Evolutionary conservation across 768 basidiomycete genomes (phyloP).

Genomic region (Tulasnella sp.): DNA sequence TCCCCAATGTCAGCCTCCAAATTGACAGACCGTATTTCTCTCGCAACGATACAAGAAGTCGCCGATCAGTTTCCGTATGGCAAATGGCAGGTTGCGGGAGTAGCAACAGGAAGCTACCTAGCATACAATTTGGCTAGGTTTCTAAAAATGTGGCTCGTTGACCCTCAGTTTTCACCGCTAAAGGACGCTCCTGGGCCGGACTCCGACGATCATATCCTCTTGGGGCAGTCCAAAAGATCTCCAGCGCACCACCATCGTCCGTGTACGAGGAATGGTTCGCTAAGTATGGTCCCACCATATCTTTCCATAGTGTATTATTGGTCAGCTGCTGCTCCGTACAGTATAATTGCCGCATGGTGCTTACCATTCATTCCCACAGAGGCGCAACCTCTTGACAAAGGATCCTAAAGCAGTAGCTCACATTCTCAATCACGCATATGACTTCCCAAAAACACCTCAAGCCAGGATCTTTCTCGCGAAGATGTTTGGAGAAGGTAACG

Average conservation of each 20-base stretch:
- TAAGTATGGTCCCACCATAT: slow-evolving; percentile 49
- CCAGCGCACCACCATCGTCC: slow-evolving; percentile 40
- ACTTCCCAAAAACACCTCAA: slow-evolving; percentile 19
- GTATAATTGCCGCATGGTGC: neutral
- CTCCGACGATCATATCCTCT: slow-evolving; percentile 36
- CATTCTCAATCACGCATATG: slow-evolving; percentile 19
- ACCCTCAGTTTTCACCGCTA: slow-evolving; percentile 13
- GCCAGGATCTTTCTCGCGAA: neutral
- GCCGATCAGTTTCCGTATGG: neutral
- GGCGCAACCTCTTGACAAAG: neutral
- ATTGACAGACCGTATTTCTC: neutral
- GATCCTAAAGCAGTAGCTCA: slow-evolving; percentile 26
- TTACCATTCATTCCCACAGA: neutral
- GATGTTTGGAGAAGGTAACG: slow-evolving; percentile 19
- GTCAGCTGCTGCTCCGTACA: slow-evolving; percentile 4
- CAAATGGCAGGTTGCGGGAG: neutral
- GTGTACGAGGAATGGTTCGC: slow-evolving; percentile 50
- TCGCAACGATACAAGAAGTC: neutral
- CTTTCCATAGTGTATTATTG: slow-evolving; percentile 44
- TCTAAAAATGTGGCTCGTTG: neutral
- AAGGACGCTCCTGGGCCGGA: slow-evolving; percentile 15
- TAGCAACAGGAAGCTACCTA: neutral
- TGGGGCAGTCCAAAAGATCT: slow-evolving; percentile 48
- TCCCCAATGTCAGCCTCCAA: neutral
- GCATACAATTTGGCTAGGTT: neutral